Conservation (phyloP, 345 rosid genomes). For the Bruguiera parviflora region DNA sequence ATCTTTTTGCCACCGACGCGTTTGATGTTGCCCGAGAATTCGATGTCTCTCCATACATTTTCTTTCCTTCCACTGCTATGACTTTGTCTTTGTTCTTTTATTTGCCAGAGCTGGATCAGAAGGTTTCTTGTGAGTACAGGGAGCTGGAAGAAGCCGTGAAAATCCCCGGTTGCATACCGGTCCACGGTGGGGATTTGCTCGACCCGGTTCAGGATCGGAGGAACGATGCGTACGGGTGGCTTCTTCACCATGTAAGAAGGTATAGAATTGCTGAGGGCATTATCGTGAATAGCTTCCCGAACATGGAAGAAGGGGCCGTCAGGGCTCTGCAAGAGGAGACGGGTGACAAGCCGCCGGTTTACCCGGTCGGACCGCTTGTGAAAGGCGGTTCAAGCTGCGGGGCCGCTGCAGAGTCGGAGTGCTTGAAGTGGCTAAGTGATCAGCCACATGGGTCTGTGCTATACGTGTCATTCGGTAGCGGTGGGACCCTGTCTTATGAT, state of each 20-base stretch:
- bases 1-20: constrained; percentile 30
- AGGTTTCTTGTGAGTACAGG: constrained; percentile 23
- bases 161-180: constrained; percentile 31
- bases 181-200: constrained; percentile 27
- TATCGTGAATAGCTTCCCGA: constrained; percentile 33
- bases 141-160: constrained; percentile 30
- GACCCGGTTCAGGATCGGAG: constrained; percentile 35
- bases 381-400: constrained; percentile 10
- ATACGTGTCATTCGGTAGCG: constrained; percentile 86
- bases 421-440: constrained; percentile 66
- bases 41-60: constrained; percentile 25
- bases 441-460: constrained; percentile 88
- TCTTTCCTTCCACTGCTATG: constrained; percentile 31
- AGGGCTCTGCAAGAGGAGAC: constrained; percentile 22
- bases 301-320: constrained; percentile 25
- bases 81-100: constrained; percentile 23
- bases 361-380: constrained; percentile 37
- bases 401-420: constrained; percentile 12
- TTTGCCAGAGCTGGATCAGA: constrained; percentile 28
- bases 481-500: constrained; percentile 62
- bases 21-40: constrained; percentile 36
- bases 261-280: constrained; percentile 29
- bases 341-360: constrained; percentile 23
- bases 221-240: constrained; percentile 24
- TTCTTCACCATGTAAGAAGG: constrained; percentile 23